Percentiles rank a stretch among this genome's conserved stretches.
Evolutionary conservation across 73 alveolate genomes (phyloP).

Genomic region (Tetrahymena borealis): DNA sequence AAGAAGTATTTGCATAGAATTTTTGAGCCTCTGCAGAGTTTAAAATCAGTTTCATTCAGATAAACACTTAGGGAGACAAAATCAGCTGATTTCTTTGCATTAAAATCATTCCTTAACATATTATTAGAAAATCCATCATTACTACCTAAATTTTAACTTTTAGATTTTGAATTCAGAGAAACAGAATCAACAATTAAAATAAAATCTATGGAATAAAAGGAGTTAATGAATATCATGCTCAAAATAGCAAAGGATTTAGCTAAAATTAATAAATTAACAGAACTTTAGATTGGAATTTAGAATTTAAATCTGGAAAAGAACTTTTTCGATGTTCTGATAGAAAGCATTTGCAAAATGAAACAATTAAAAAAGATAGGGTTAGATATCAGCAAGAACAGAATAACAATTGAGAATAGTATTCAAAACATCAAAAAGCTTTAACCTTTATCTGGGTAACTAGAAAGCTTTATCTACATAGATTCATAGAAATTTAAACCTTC

Average conservation of each 20-base stretch:
- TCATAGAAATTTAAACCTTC: not conserved
- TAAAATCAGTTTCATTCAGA: not conserved
- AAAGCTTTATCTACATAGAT: not conserved
- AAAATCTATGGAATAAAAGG: not conserved
- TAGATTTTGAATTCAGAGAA: not conserved
- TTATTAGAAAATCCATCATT: not conserved
- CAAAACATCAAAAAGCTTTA: not conserved
- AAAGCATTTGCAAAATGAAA: not conserved
- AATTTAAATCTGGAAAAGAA: not conserved
- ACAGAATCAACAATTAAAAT: not conserved
- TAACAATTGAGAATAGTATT: not conserved
- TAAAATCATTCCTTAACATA: not conserved
- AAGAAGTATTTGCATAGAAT: not conserved
- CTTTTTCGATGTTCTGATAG: not conserved
- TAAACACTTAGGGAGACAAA: not conserved
- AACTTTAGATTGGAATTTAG: not conserved
- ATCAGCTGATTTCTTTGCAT: not conserved
- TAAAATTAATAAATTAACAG: not conserved
- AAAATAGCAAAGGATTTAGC: not conserved
- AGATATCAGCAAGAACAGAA: not conserved
- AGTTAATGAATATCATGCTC: not conserved
- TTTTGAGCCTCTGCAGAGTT: not conserved
- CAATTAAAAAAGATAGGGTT: not conserved
- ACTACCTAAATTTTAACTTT: not conserved
- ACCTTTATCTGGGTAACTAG: not conserved